Conservation (phyloP, 2,329 filamentous ascomycete species). For the Ophiostoma piceae region DNA sequence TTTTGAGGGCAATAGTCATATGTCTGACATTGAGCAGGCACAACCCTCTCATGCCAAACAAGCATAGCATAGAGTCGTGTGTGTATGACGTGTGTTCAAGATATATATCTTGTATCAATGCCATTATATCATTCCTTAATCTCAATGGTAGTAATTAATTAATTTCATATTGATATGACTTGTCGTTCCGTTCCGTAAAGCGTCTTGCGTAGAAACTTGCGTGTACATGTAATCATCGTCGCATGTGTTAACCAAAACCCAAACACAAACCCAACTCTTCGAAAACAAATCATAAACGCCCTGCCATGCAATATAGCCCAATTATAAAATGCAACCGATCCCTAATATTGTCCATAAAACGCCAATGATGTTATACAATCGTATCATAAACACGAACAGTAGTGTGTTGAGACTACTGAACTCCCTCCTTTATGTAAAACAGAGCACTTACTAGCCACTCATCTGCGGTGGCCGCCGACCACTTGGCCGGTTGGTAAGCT, state of each 20-base stretch:
- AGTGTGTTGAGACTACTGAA: background rate
- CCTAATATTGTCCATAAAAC: background rate
- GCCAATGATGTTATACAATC: background rate
- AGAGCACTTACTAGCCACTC: background rate
- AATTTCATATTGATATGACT: background rate
- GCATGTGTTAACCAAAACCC: background rate
- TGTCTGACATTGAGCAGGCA: background rate
- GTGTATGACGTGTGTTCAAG: background rate
- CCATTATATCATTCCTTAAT: background rate
- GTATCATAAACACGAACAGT: constrained; percentile 8
- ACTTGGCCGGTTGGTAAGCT: constrained; percentile 32
- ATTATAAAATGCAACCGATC: background rate
- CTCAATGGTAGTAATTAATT: background rate
- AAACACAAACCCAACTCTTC: background rate
- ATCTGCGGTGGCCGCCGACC: constrained; percentile 18
- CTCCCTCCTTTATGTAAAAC: background rate
- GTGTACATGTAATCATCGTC: background rate
- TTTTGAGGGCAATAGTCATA: background rate
- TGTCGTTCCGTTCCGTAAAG: constrained; percentile 4
- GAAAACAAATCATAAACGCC: background rate
- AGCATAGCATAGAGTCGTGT: background rate
- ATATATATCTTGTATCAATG: background rate
- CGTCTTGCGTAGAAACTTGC: background rate
- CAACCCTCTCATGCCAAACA: background rate
- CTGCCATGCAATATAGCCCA: background rate